Base-by-base conservation (phyloP, 352 stramenopile genomes). In the Salisapilia sapeloensis region DNA sequence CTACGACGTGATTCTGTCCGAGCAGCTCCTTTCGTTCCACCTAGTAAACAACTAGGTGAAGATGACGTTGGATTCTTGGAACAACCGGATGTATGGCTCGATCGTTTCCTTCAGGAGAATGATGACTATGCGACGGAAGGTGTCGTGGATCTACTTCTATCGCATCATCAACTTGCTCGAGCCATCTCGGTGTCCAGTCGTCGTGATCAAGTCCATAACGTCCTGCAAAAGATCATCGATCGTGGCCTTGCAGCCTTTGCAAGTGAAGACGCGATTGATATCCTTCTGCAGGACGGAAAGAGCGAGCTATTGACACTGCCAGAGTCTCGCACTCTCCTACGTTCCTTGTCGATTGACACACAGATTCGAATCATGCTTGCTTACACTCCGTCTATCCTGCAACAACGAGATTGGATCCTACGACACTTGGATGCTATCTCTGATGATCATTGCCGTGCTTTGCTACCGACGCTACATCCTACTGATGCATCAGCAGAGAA, bases 401-500 rank as follows among this genome's bases (percentile, higher is more conserved):
- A 59, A 22, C 74, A 86, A 37, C 67, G 74, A 20, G 70, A 84
- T 29, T 89, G 70, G 70, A 33, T 89, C 8, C 16, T 71, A 12
- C 62, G 70, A 1, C 61, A 81, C 15, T 26, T 84, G 15, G 31
- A 38, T 18, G 22, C 36, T 1, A 59, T 86, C 18, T 40, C 64
- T 2, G 42, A 39, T 10, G 22, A 39, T 1, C 37, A 62, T 4
- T 81, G 60, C 16, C 16, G 33, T 3, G 32, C 50, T 13, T 40
- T 89, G 6, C 57, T 67, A 6, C 32, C 33, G 5, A 46, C 51
- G 4, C 47, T 84, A 33, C 60, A 81, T 27, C 67, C 70, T 9
- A 33, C 22, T 6, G 16, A n/a, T 6, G 11, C 30, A 8, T 3
- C n/a, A 3, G 18, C 9, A 8, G n/a, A 7, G 6, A 9, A 15